Conservation (phyloP, 2,329 filamentous ascomycete species). For the Arthrobotrys musiformis region DNA sequence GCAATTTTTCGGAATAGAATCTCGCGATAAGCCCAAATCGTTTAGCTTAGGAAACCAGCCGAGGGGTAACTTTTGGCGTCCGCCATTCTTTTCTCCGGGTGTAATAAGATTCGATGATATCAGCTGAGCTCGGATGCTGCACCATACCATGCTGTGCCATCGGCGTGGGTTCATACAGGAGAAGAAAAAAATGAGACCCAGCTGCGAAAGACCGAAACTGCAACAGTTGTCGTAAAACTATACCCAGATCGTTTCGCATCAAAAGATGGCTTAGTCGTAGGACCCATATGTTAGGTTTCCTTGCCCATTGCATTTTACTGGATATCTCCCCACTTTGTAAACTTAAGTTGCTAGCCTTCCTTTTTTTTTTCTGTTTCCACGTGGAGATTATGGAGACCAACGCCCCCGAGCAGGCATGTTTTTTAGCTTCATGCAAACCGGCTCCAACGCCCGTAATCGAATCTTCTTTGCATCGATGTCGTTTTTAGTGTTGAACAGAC, state of each 20-base stretch:
- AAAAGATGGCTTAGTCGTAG: conserved; percentile 44
- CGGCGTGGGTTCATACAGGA: conserved; percentile 19
- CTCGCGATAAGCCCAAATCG: conserved; percentile 49
- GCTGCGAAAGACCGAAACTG: conserved; percentile 32
- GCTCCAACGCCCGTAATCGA: conserved; percentile 42
- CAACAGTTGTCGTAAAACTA: conserved; percentile 32
- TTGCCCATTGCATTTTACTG: conserved; percentile 25
- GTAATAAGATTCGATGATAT: conserved; percentile 39
- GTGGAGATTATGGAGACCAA: conserved; percentile 52
- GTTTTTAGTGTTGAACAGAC: conserved; percentile 12
- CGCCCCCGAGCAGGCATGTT: conserved; percentile 31
- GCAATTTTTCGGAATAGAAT: conserved; percentile 45
- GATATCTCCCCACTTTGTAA: conserved; percentile 30
- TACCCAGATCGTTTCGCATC: conserved; percentile 40
- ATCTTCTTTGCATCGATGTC: conserved; percentile 42
- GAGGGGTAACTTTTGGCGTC: conserved; percentile 27
- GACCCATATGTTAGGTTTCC: conserved; percentile 16
- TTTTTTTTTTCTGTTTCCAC: conserved; percentile 39
- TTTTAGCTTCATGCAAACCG: conserved; percentile 38
- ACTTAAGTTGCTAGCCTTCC: conserved; percentile 29
- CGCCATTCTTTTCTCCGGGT: conserved; percentile 46
- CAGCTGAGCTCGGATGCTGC: conserved; percentile 53
- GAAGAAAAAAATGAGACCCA: no score
- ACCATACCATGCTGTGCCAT: conserved; percentile 33
- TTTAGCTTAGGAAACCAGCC: conserved; percentile 46